Evolutionary conservation across 768 basidiomycete genomes (phyloP).

Genomic region (Sarcodon aspratus): DNA sequence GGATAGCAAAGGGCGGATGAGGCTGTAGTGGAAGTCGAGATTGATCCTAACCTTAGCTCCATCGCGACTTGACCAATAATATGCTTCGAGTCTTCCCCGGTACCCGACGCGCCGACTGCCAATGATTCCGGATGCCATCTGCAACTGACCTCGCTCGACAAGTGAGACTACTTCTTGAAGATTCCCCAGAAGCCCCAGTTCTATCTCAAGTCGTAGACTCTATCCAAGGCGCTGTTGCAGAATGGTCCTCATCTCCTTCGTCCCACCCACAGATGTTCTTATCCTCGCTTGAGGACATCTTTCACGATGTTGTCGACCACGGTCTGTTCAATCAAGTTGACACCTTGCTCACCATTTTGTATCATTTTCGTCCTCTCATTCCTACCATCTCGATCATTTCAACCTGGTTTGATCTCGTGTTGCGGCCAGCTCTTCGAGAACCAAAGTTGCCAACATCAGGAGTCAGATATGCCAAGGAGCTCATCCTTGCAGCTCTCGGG

Average conservation of each 20-base stretch:
- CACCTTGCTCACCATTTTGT: conserved; percentile 54
- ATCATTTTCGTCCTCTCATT: conserved; percentile 49
- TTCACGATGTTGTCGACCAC: conserved; percentile 55
- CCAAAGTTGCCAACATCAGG: conserved; percentile 50
- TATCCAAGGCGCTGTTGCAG: conserved; percentile 45
- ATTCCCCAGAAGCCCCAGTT: conserved; percentile 36
- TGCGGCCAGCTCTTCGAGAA: conserved; percentile 70
- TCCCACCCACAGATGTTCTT: conserved; percentile 32
- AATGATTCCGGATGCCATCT: conserved; percentile 4
- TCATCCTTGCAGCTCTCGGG: conserved; percentile 48
- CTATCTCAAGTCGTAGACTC: conserved; percentile 34
- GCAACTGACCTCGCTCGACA: conserved; percentile 33
- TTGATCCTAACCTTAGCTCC: not conserved
- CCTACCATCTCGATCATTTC: conserved; percentile 58
- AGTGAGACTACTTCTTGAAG: conserved; percentile 47
- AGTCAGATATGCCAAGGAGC: conserved; percentile 57
- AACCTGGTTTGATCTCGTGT: conserved; percentile 71
- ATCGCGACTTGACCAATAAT: not conserved
- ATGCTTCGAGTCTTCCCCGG: not conserved
- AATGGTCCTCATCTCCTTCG: conserved; percentile 28
- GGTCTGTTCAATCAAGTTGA: conserved; percentile 50
- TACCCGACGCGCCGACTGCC: not conserved
- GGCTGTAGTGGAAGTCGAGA: not conserved
- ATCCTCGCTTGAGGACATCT: conserved; percentile 48
- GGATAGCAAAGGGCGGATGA: not conserved